A percentile compares a stretch with the other conserved stretches of the same genome.
phyloP scores from a whole-genome alignment of 2,329 filamentous ascomycete genomes.

The Pseudocercospora musae region DNA sequence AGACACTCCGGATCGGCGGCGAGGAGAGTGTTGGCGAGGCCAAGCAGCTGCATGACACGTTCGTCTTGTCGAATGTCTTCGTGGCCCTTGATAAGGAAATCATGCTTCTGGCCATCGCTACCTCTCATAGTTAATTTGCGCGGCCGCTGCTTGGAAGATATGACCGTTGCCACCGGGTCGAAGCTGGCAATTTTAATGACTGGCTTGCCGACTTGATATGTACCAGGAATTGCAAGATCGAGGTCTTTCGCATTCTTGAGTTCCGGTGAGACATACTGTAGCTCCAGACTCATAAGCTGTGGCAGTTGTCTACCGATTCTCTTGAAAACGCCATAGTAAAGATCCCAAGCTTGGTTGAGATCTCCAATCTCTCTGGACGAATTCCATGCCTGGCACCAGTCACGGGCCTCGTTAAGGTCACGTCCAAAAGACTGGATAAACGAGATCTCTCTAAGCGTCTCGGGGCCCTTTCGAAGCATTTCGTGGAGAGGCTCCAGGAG shows the following conservation, averaged over 20 bases:
- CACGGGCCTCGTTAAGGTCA: constrained; percentile 88
- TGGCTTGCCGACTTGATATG: constrained; percentile 75
- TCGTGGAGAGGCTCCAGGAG: constrained; percentile 88
- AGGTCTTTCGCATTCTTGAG: constrained; percentile 81
- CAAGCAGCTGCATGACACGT: constrained; percentile 98
- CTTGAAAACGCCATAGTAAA: constrained; percentile 98
- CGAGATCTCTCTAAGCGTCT: constrained; percentile 92
- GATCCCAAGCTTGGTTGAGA: constrained; percentile 96
- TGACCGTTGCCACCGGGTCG: constrained; percentile 83
- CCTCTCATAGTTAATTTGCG: constrained; percentile 84
- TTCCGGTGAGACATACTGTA: constrained; percentile 95
- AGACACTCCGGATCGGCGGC: constrained; percentile 92
- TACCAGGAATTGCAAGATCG: constrained; percentile 92
- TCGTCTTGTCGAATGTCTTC: constrained; percentile 99
- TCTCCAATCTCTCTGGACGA: constrained; percentile 87
- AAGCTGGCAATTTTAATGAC: constrained; percentile 86
- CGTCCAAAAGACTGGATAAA: constrained; percentile 97
- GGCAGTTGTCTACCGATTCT: constrained; percentile 91
- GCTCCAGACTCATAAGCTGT: constrained; percentile 85
- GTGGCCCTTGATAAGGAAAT: constrained; percentile 94
- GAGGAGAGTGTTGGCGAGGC: constrained; percentile 92
- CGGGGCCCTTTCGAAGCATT: constrained; percentile 82
- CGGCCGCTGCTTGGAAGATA: constrained; percentile 94
- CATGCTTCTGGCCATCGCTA: constrained; percentile 82
- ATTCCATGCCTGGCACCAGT: constrained; percentile 93